These are phyloP conservation scores for Lodderomyces beijingensis DNA, from an alignment of 1,139 yeast genomes.

Conservation along the genomic window DNA sequence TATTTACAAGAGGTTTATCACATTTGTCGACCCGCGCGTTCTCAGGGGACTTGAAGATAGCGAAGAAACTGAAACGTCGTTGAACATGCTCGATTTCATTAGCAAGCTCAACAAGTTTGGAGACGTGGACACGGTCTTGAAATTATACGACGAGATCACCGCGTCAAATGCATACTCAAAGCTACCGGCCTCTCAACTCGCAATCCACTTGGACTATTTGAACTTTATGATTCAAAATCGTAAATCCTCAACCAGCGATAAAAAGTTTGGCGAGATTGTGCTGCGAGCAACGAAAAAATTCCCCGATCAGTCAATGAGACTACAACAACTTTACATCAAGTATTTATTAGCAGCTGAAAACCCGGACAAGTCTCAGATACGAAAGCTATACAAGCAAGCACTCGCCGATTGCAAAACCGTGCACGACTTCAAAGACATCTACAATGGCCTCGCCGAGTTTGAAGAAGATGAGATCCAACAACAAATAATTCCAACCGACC, in stretches of 20 bases:
- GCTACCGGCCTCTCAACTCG: constrained; percentile 15
- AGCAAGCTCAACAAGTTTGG: constrained; percentile 23
- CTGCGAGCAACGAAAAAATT: constrained; percentile 29
- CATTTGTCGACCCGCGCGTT: constrained; percentile 18
- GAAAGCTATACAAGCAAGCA: constrained; percentile 48
- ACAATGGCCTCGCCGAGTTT: constrained; percentile 59
- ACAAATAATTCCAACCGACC: background rate
- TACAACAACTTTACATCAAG: constrained; percentile 48
- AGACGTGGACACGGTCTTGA: constrained; percentile 14
- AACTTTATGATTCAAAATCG: constrained; percentile 30
- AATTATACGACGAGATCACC: constrained; percentile 15
- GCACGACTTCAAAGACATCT: constrained; percentile 60
- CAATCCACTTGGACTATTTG: constrained; percentile 45
- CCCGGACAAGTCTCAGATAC: constrained; percentile 36
- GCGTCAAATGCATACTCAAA: constrained; percentile 8
- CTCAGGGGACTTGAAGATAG: constrained; percentile 5
- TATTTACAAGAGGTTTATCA: constrained; percentile 44
- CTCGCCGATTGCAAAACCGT: constrained; percentile 45
- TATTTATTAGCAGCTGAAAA: constrained; percentile 38
- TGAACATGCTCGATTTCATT: constrained; percentile 18
- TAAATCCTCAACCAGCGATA: background rate
- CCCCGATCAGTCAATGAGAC: constrained; percentile 57
- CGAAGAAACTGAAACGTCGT: background rate
- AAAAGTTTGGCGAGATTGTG: constrained; percentile 8
- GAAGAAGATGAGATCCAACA: constrained; percentile 51